These are phyloP conservation scores for Zelopaecilomyces penicillatus DNA, from an alignment of 2,329 filamentous ascomycete genomes.

Conservation along the genomic window DNA sequence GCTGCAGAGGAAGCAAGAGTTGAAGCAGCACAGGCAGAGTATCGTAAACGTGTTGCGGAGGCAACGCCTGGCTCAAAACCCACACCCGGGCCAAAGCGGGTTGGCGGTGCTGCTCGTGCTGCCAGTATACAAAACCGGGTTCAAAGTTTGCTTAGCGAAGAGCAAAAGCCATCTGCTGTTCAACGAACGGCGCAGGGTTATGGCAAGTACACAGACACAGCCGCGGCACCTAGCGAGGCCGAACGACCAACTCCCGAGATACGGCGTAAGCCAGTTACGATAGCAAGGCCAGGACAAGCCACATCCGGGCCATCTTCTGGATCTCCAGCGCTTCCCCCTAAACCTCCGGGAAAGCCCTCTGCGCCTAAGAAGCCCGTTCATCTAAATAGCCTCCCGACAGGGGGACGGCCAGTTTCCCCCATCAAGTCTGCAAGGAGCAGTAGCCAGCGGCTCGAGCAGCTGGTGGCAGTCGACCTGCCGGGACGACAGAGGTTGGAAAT, in stretches of 20 bases:
- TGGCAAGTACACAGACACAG: constrained; percentile 67
- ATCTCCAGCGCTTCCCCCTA: too few species aligned
- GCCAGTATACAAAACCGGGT: constrained; percentile 89
- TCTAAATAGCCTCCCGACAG: constrained; percentile 47
- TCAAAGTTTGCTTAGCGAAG: constrained; percentile 75
- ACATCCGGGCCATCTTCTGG: too few species aligned
- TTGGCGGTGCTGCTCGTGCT: constrained; percentile 55
- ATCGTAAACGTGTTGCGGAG: constrained; percentile 63
- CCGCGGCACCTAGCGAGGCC: constrained; percentile 25
- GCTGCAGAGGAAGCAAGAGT: constrained; percentile 87
- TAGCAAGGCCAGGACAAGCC: constrained; percentile 18
- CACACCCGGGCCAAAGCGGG: constrained; percentile 42
- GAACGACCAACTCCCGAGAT: constrained; percentile 36
- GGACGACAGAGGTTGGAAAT: constrained; percentile 45
- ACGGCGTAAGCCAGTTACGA: constrained; percentile 43
- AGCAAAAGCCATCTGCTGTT: constrained; percentile 48
- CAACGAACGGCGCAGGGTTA: constrained; percentile 79
- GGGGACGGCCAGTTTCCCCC: constrained; percentile 34
- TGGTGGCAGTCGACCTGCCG: constrained; percentile 38
- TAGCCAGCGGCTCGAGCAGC: constrained; percentile 23
- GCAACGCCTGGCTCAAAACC: constrained; percentile 29
- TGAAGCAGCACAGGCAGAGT: constrained; percentile 80
- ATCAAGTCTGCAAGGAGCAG: constrained; percentile 34
- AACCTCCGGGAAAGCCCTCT: constrained; percentile 32
- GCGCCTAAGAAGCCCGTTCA: constrained; percentile 56